A percentile compares a stretch with the other conserved stretches of the same genome.
Evolutionary conservation across 345 rosid genomes (phyloP).

Genomic region (Eucalyptus polybractea): DNA sequence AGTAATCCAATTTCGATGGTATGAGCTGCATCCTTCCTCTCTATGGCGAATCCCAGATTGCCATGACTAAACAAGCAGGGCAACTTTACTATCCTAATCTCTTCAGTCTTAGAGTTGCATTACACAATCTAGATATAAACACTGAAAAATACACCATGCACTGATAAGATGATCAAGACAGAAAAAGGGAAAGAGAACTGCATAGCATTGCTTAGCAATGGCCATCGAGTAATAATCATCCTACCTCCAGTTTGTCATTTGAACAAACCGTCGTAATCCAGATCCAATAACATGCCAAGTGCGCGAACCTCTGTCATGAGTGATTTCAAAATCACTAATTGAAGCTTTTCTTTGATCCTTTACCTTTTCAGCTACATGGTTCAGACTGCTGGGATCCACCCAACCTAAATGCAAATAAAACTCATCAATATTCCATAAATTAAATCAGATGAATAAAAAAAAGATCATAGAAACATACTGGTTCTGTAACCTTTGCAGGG

Average conservation of each 20-base stretch:
- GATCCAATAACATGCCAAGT: slow-evolving; percentile 78
- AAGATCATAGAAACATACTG: not conserved
- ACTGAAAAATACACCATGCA: not conserved
- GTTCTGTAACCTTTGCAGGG: not conserved
- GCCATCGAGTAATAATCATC: not conserved
- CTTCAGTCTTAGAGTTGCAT: not conserved
- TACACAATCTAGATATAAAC: not conserved
- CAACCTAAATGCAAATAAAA: slow-evolving; percentile 9
- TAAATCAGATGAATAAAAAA: not conserved
- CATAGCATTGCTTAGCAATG: not conserved
- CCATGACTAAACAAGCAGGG: not conserved
- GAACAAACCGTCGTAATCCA: slow-evolving; percentile 83
- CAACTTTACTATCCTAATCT: not conserved
- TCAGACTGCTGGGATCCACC: slow-evolving; percentile 27
- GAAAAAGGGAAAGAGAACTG: not conserved
- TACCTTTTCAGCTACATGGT: slow-evolving; percentile 75
- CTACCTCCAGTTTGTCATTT: slow-evolving; percentile 97
- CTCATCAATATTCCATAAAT: not conserved
- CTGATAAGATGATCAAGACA: not conserved
- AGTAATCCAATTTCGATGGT: not conserved
- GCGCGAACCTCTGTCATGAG: slow-evolving; percentile 36
- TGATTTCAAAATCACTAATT: slow-evolving; percentile 72
- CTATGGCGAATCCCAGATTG: not conserved
- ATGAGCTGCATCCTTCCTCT: not conserved
- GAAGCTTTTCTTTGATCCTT: slow-evolving; percentile 51